Percentiles rank a stretch among this genome's conserved stretches.
Evolutionary conservation across 768 basidiomycete species (phyloP).

Genomic region (Tulasnella sp.): DNA sequence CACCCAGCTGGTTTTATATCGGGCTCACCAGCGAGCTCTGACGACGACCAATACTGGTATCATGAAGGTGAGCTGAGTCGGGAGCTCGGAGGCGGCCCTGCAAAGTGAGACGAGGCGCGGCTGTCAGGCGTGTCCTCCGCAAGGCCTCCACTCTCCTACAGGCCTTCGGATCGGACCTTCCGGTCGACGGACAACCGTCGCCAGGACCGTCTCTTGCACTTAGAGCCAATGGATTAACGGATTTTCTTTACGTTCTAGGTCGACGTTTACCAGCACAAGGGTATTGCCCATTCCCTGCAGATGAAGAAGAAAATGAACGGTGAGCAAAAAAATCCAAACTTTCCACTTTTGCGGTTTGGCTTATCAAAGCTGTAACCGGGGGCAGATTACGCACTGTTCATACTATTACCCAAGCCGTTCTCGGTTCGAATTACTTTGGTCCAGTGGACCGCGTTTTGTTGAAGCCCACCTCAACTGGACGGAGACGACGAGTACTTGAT

Average conservation of each 20-base stretch:
- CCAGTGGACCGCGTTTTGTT: constrained; percentile 11
- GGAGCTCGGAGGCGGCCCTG: background rate
- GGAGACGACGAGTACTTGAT: constrained; percentile 12
- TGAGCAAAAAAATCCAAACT: background rate
- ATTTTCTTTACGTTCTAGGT: background rate
- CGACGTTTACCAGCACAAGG: constrained; percentile 12
- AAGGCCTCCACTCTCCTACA: background rate
- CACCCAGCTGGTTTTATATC: constrained; percentile 13
- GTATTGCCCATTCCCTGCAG: constrained; percentile 12
- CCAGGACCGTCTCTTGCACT: background rate
- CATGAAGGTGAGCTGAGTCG: constrained; percentile 19
- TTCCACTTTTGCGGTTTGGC: background rate
- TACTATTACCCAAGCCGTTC: constrained; percentile 11
- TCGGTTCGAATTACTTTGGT: constrained; percentile 14
- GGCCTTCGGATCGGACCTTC: background rate
- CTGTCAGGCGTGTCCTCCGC: background rate
- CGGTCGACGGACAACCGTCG: background rate
- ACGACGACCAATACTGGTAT: constrained; percentile 11
- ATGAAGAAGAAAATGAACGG: constrained; percentile 18
- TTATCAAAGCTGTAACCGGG: background rate
- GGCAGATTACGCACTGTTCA: constrained; percentile 13
- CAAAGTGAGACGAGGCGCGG: constrained; percentile 10
- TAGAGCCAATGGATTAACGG: background rate
- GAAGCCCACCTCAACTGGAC: constrained; percentile 7
- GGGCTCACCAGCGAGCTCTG: background rate